These are phyloP conservation scores for Hyparrhenia diplandra DNA, from an alignment of 176 grass and related monocot genomes.

Conservation along the genomic window DNA sequence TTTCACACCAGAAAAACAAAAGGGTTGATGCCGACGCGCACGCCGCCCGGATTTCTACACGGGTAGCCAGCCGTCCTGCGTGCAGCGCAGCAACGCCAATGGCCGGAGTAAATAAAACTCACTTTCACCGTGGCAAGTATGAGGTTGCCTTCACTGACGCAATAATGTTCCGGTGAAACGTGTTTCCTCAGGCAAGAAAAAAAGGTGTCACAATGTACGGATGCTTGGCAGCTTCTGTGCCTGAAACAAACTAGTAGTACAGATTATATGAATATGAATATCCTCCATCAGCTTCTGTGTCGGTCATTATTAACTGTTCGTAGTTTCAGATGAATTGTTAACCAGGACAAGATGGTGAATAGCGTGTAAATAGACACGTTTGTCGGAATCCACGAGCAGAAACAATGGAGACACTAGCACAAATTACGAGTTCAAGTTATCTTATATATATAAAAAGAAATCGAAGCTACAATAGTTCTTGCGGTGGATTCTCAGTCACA, in stretches of 20 bases:
- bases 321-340: not conserved
- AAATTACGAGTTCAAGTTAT: not conserved
- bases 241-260: not conserved
- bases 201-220: not conserved
- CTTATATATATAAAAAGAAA: no score
- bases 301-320: not conserved
- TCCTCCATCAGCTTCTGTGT: not conserved
- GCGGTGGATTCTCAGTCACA: not conserved
- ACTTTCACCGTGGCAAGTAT: constrained; percentile 32
- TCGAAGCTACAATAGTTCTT: not conserved
- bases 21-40: constrained; percentile 21
- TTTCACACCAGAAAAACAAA: not conserved
- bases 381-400: not conserved
- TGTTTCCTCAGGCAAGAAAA: not conserved
- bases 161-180: constrained; percentile 9
- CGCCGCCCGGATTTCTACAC: constrained; percentile 21
- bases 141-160: constrained; percentile 29
- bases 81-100: not conserved
- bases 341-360: not conserved
- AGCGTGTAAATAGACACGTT: not conserved
- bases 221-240: not conserved
- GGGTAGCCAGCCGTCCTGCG: constrained; percentile 12
- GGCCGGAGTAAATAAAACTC: constrained; percentile 23
- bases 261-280: not conserved
- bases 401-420: not conserved